Base-by-base conservation (phyloP, 2,329 filamentous ascomycete genomes). In the Geosmithia putterillii region DNA sequence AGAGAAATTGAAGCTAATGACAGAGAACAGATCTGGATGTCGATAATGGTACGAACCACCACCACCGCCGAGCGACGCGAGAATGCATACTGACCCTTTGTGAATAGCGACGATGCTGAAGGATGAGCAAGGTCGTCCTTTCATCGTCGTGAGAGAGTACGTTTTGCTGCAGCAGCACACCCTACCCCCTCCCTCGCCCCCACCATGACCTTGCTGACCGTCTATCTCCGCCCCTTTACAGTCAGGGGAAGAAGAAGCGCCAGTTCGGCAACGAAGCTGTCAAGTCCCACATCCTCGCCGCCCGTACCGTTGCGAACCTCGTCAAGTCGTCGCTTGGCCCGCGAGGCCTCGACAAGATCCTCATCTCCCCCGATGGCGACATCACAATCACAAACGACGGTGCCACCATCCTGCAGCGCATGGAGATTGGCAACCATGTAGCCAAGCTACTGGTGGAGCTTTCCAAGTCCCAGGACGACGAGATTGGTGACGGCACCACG, bases 331-430 rank as follows among this genome's bases (percentile, higher is more conserved):
- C 94, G 51, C 75, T 98, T 55, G 92, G 92, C 42, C 92, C 92
- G 44, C 84, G 92, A 54, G 92, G 92, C 50, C 81, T 98, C 59
- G 92, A 98, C 73, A 98, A 98, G 73, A 98, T 98, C 60, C 78
- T 98, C 55, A 98, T 98, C 57, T 98, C 92, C 42, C 86, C 92
- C 48, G 92, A 98, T 62, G 92, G 92, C 63, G 92, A 98, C 66
- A 98, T 98, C 63, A 98, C 92, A 48, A 88, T 98, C 49, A 98
- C 92, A 53, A 98, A 98, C 70, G 92, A 98, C 69, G 92, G 92
- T 57, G 94, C 94, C 44, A 98, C 92, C 39, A 98, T 98, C 57
- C 73, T 98, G 53, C 83, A 86, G 56, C 88, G 94, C 76, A 98
- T 98, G 92, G 92, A 98, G 70, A 90, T 98, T 54, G 86, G 86